Percentiles rank a stretch among this genome's conserved stretches.
Evolutionary conservation across 805 yeast genomes (phyloP).

Genomic region (Candida insectorum): DNA sequence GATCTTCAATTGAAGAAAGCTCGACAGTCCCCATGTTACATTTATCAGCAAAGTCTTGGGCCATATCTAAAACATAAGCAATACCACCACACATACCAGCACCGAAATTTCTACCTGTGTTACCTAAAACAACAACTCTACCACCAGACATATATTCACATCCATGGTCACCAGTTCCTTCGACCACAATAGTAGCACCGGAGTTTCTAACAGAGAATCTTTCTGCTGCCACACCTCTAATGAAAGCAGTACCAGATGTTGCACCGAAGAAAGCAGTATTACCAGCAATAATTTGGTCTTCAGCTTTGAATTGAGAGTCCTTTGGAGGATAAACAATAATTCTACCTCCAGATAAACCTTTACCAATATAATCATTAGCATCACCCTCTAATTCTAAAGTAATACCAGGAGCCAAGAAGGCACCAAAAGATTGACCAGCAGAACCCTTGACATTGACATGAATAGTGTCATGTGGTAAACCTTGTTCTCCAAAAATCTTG

Average conservation of each 20-base stretch:
- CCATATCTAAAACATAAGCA: slow-evolving; percentile 93
- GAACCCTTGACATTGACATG: slow-evolving; percentile 89
- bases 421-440: slow-evolving; percentile 99
- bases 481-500: slow-evolving; percentile 87
- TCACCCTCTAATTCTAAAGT: slow-evolving; percentile 96
- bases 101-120: slow-evolving; percentile 88
- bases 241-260: slow-evolving; percentile 88
- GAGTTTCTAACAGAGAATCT: slow-evolving; percentile 98
- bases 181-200: slow-evolving; percentile 95
- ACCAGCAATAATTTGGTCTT: slow-evolving; percentile 94
- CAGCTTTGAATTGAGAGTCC: slow-evolving; percentile 80
- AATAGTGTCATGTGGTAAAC: slow-evolving; percentile 93
- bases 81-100: slow-evolving; percentile 99
- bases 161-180: slow-evolving; percentile 98
- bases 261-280: slow-evolving; percentile 98
- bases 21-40: slow-evolving; percentile 83
- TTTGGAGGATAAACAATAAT: slow-evolving; percentile 88
- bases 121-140: slow-evolving; percentile 87
- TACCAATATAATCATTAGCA: slow-evolving; percentile 96
- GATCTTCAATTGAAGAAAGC: slow-evolving; percentile 71
- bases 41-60: slow-evolving; percentile 80
- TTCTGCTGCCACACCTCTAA: slow-evolving; percentile 97
- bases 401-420: slow-evolving; percentile 93
- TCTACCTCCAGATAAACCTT: slow-evolving; percentile 95
- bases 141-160: slow-evolving; percentile 99